phyloP scores from a whole-genome alignment of 73 alveolate genomes.

The Loxodes magnus region DNA sequence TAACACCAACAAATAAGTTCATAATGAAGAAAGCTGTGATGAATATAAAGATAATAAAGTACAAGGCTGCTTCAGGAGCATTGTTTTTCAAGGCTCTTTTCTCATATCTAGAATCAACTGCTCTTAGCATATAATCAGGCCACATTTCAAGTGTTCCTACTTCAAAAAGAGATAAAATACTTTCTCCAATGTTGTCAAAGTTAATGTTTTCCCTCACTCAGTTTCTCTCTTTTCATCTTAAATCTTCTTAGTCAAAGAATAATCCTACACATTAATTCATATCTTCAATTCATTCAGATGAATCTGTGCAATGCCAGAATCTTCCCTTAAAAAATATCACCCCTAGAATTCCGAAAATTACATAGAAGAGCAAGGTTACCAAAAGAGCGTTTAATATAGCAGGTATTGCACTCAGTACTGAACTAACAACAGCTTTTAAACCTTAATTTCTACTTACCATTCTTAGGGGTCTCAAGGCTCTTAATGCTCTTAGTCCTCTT shows the following conservation, averaged over 20 bases:
- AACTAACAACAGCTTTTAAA: slow-evolving; percentile 45
- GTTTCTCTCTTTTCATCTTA: slow-evolving; percentile 17
- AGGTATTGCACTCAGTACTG: slow-evolving; percentile 42
- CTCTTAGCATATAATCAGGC: slow-evolving; percentile 29
- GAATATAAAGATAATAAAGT: slow-evolving; percentile 31
- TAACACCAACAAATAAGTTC: slow-evolving; percentile 45
- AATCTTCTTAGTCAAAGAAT: slow-evolving; percentile 12
- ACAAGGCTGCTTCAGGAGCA: slow-evolving; percentile 35
- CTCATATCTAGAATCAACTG: slow-evolving; percentile 13
- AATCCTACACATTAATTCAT: slow-evolving; percentile 28
- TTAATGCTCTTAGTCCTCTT: slow-evolving; percentile 43
- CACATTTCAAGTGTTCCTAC: slow-evolving; percentile 48
- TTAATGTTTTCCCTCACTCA: slow-evolving; percentile 20
- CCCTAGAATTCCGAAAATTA: slow-evolving; percentile 57
- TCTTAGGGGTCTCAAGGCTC: slow-evolving; percentile 62
- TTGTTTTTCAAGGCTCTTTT: slow-evolving; percentile 17
- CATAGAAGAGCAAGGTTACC: slow-evolving; percentile 37
- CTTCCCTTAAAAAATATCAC: slow-evolving; percentile 52
- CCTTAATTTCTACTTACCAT: slow-evolving; percentile 66
- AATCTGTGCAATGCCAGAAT: slow-evolving; percentile 21
- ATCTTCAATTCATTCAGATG: slow-evolving; percentile 5
- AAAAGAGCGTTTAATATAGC: slow-evolving; percentile 48
- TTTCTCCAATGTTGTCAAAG: slow-evolving; percentile 47
- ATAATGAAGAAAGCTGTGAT: slow-evolving; percentile 49
- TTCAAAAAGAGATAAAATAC: slow-evolving; percentile 52